Conservation (phyloP, 1,139 yeast species). For the Magnusiomyces fungicola region DNA sequence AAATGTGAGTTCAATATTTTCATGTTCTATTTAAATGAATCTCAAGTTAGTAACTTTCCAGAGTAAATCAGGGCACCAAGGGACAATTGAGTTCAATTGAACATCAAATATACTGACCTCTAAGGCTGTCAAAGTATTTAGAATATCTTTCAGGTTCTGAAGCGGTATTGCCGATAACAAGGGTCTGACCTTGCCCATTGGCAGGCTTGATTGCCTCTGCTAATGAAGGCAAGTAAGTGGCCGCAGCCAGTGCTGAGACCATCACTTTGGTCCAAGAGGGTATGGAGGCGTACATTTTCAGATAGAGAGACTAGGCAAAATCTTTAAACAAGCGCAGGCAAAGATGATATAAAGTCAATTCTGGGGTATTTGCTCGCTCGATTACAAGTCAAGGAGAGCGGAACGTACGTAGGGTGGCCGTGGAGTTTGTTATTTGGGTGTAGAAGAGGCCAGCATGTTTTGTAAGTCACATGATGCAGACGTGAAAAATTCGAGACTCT, state of each 20-base stretch:
- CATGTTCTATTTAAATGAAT: slow-evolving; percentile 24
- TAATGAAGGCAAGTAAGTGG: slow-evolving; percentile 8
- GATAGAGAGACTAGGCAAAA: too few relatives aligned
- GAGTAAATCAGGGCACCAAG: neutral
- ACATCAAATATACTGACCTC: neutral
- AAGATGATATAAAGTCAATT: too few relatives aligned
- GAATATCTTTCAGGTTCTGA: slow-evolving; percentile 24
- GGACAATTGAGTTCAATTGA: neutral
- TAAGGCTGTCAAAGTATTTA: slow-evolving; percentile 21
- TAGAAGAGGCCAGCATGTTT: too few relatives aligned
- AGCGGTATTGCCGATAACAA: slow-evolving; percentile 24
- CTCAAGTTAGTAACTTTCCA: neutral
- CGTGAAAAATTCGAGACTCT: too few relatives aligned
- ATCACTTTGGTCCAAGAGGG: neutral
- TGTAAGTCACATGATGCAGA: too few relatives aligned
- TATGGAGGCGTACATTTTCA: neutral
- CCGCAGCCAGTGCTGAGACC: slow-evolving; percentile 3
- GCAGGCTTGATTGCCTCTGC: slow-evolving; percentile 20
- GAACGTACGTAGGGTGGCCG: too few relatives aligned
- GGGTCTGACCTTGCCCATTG: slow-evolving; percentile 18
- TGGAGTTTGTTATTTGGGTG: too few relatives aligned
- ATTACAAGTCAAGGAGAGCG: too few relatives aligned
- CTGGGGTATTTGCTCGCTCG: too few relatives aligned
- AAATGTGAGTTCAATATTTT: slow-evolving; percentile 30
- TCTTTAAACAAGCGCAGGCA: too few relatives aligned